Evolutionary conservation across 768 basidiomycete genomes (phyloP), one percentile per base, ranked within the genome.

Genomic region (Boletus pseudo-olivaceus): DNA sequence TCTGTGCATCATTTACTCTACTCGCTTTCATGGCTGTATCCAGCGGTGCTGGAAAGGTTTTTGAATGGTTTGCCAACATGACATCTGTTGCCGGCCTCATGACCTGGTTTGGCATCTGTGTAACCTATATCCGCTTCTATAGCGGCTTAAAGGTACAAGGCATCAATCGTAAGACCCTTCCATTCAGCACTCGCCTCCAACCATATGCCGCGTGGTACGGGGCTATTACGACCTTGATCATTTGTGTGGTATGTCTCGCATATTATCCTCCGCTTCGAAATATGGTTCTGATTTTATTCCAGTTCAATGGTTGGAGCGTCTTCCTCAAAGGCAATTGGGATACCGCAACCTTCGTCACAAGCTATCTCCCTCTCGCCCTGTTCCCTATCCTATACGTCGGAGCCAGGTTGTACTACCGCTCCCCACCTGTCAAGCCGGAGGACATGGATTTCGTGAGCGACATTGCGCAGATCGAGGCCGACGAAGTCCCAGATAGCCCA

Each of bases 371-470:
- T 20, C 67, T 84, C 6, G 58, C 65, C n/a, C 49, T 85, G 32
- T 92, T 93, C 82, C 90, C 91, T 19, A 49, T 93, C 47, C 65
- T 96, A 35, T 96, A 89, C 70, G 8, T 77, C 35, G 77, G 71
- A 17, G 80, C 84, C 55, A 82, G 81, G 63, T 56, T 87, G 38
- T 78, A 75, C 66, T 57, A 67, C 40, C 52, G 57, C 38, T 0
- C 20, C 5, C 66, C 72, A 35, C 54, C 59, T 11, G 56, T 70
- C 32, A 60, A 49, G 33, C 58, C 84, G 0, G 64, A 77, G 20
- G 83, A 95, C 34, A 94, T 98, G 90, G 95, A 97, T 72, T 94
- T 95, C 65, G 72, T 84, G 40, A 77, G 79, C 6, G 82, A 85
- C 55, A 75, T 89, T 51, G 83, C 79, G 34, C 81, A 86, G 64